phyloP scores from a whole-genome alignment of 176 grass and related monocot genomes.

The Dactylis glomerata region DNA sequence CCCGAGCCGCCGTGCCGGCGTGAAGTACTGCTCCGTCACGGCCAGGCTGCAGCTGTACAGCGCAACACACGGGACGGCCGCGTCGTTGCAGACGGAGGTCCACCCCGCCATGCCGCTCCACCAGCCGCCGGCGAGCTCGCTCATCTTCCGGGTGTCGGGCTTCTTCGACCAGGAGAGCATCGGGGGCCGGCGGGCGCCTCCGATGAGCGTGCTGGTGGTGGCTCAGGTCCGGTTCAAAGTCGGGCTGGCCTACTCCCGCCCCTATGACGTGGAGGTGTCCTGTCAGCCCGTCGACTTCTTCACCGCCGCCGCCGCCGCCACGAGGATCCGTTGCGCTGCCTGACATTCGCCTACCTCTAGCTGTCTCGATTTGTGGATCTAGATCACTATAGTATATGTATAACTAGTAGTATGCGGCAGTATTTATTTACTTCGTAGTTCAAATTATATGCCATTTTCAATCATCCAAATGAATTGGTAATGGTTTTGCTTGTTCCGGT shows the following conservation, averaged over 20 bases:
- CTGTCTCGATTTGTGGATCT: neutral
- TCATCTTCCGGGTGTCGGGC: neutral
- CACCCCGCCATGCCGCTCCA: neutral
- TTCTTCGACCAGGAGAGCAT: neutral
- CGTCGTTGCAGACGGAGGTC: neutral
- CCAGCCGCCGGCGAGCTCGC: constrained; percentile 9
- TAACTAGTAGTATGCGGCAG: neutral
- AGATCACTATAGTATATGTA: neutral
- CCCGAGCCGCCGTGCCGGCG: constrained; percentile 1
- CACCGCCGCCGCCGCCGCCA: neutral
- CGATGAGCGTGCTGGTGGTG: neutral
- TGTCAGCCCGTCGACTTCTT: constrained; percentile 23
- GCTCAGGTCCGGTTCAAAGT: neutral
- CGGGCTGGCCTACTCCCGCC: neutral
- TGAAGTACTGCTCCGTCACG: neutral
- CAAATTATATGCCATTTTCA: no score
- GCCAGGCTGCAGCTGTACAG: neutral
- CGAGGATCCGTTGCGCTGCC: neutral
- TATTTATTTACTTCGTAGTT: neutral
- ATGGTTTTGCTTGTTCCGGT: no score
- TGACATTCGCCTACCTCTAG: neutral
- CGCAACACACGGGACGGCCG: neutral
- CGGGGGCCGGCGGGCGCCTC: neutral
- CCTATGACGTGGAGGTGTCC: neutral
- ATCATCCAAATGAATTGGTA: no score